Evolutionary conservation across 768 basidiomycete genomes (phyloP).

Genomic region (Macrolepiota albuminosa): DNA sequence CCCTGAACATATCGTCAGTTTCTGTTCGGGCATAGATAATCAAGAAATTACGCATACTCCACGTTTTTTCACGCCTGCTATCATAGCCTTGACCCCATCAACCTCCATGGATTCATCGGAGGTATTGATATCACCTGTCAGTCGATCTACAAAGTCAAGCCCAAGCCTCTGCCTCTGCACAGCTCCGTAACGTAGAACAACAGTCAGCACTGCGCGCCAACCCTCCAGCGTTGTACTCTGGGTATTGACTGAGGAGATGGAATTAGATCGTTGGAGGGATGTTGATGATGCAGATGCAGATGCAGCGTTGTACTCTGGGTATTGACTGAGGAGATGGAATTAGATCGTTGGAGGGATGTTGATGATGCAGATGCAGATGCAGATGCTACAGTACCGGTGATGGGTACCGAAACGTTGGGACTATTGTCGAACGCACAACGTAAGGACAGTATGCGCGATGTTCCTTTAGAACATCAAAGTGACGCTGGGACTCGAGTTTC

Average conservation of each 20-base stretch:
- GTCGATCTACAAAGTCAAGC: slow-evolving; percentile 16
- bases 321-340: slow-evolving; percentile 25
- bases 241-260: slow-evolving; percentile 25
- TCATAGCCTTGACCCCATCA: slow-evolving; percentile 67
- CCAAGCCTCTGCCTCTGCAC: slow-evolving; percentile 47
- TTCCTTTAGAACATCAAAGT: slow-evolving; percentile 74
- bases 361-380: slow-evolving; percentile 17
- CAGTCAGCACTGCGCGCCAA: slow-evolving; percentile 74
- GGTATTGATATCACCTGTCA: slow-evolving; percentile 6
- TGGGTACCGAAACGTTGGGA: slow-evolving; percentile 49
- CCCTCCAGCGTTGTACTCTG: slow-evolving; percentile 49
- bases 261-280: slow-evolving; percentile 18
- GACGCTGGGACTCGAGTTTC: slow-evolving; percentile 33
- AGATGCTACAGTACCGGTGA: slow-evolving; percentile 14
- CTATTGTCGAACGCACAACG: slow-evolving; percentile 60
- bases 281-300: slow-evolving; percentile 16
- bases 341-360: slow-evolving; percentile 17
- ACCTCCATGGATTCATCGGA: slow-evolving; percentile 30
- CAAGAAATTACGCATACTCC: slow-evolving; percentile 48
- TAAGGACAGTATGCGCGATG: slow-evolving; percentile 88
- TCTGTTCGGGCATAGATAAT: not conserved
- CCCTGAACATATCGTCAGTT: slow-evolving; percentile 38
- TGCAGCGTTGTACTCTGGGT: slow-evolving; percentile 26
- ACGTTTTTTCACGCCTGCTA: slow-evolving; percentile 66
- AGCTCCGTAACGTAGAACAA: slow-evolving; percentile 63